Evolutionary conservation across 805 yeast species (phyloP), one percentile per base, ranked within the genome.

Genomic region (Candida sonorensis): DNA sequence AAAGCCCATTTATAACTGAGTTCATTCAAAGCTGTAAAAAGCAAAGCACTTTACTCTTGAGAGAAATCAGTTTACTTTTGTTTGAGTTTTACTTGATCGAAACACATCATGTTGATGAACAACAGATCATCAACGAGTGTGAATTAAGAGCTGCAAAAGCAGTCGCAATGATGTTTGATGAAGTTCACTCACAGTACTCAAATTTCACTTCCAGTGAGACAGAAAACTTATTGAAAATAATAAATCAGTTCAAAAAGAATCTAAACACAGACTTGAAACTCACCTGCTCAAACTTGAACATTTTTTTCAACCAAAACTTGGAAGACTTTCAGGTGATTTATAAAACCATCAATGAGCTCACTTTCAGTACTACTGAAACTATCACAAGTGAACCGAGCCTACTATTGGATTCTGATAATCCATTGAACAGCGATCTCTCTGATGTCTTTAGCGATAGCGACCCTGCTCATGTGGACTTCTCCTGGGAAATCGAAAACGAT

Each of bases 1-100:
- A 48, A 27, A 42, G 44, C 16, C 17, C 33, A 5, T 34, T 47
- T 14, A 37, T 52, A 4, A 36, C 38, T 12, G 38, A 37, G 5
- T 51, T 53, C 26, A 41, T 47, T 17, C 23, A 30, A 3, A 26
- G 37, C 12, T 50, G 54, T 38, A 53, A 51, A 14, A 39, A 42
- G 17, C 35, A 37, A n/a, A 53, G 57, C 26, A 28, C 48, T 12
- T 36, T 34, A 9, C 33, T 48, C 5, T 40, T 53, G 15, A 42
- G 46, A 19, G 53, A 50, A 22, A 34, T 51, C 7, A 49, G 53
- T 17, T 23, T 53, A 9, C 30, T 51, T 4, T 39, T 52, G 1
- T 51, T 55, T 34, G 58, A 53, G 30, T 47, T 45, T 30, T 46
- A 55, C 30, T 32, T 53, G 27, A 30, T 52, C 13, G 46, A 48